Percentiles rank a stretch among this genome's conserved stretches.
Evolutionary conservation across 441 rosid genomes (phyloP).

Genomic region (Capsella rubella): DNA sequence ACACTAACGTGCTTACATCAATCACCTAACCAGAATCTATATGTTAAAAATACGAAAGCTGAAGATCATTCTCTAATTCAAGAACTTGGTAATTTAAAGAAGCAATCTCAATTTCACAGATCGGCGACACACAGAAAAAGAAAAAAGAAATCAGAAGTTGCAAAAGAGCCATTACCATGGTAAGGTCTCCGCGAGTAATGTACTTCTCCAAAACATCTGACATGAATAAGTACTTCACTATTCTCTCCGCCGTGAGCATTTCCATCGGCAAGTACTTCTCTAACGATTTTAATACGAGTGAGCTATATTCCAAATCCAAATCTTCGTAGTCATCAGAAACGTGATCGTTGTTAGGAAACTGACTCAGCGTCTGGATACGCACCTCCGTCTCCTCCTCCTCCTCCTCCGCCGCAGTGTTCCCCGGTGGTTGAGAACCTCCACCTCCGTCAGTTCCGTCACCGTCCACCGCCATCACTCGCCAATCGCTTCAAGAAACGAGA

Average conservation of each 20-base stretch:
- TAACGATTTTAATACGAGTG: slow-evolving; percentile 31
- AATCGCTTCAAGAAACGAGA: background rate
- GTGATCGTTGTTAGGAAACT: slow-evolving; percentile 63
- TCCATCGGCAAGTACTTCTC: slow-evolving; percentile 76
- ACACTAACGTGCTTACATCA: background rate
- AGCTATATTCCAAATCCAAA: slow-evolving; percentile 44
- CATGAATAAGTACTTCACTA: slow-evolving; percentile 75
- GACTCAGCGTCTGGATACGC: background rate
- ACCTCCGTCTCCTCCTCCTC: background rate
- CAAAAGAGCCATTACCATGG: slow-evolving; percentile 49
- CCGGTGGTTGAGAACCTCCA: slow-evolving; percentile 30
- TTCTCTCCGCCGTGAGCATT: slow-evolving; percentile 51
- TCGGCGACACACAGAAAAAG: no score
- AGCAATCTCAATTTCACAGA: background rate
- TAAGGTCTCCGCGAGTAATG: slow-evolving; percentile 59
- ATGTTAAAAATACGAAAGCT: no score
- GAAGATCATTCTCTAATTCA: background rate
- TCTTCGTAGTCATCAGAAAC: slow-evolving; percentile 76
- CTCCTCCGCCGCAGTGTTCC: background rate
- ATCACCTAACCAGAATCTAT: background rate
- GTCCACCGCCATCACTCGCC: slow-evolving; percentile 30
- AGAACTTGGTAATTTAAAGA: background rate
- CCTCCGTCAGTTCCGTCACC: slow-evolving; percentile 43
- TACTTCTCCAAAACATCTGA: slow-evolving; percentile 56
- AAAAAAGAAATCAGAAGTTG: slow-evolving; percentile 1